Evolutionary conservation across 257 asterid species (phyloP), one percentile per base, ranked within the genome.

Genomic region (Scutellaria minor): DNA sequence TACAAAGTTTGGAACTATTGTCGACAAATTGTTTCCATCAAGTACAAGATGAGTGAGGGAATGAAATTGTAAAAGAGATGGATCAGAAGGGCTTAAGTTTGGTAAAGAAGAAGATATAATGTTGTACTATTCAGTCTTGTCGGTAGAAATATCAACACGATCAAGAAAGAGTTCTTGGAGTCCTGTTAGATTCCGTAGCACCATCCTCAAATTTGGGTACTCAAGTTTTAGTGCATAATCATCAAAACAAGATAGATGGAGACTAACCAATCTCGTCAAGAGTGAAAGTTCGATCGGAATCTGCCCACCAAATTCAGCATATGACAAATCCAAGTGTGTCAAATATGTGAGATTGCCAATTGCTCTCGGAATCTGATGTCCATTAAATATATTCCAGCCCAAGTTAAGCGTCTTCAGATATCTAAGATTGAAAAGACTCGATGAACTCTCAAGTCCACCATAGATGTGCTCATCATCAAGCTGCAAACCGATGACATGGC

Each of bases 81-180:
- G 64, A 79, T 75, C 67, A 0, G 78, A 42, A 5, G 84, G 85
- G 10, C 51, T 64, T 64, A 79, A 71, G 24, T 77, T 15, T 11
- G 80, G 90, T 10, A 77, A 75, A 12, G 86, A 79, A 3, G 85
- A 77, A 42, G 85, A 81, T 18, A 79, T 14, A 31, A 66, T 58
- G 5, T 42, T 71, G 42, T 80, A 77, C 82, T 88, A 83, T 1
- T 63, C 79, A 20, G 9, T 24, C 63, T 75, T 65, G 1, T 61
- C 66, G 20, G 63, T 50, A 18, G 87, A 72, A 58, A 86, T 68
- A 52, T 75, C 46, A 2, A 71, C 81, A 9, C 77, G 67, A 73
- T 86, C 88, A 39, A 85, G 88, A 75, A 73, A 67, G 31, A 85
- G 78, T 62, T 80, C 80, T 72, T 61, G 55, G 20, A 84, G 83